A percentile compares a stretch with the other conserved stretches of the same genome.
Evolutionary conservation across 257 asterid species (phyloP).

Genomic region (Cynanchum wilfordii): DNA sequence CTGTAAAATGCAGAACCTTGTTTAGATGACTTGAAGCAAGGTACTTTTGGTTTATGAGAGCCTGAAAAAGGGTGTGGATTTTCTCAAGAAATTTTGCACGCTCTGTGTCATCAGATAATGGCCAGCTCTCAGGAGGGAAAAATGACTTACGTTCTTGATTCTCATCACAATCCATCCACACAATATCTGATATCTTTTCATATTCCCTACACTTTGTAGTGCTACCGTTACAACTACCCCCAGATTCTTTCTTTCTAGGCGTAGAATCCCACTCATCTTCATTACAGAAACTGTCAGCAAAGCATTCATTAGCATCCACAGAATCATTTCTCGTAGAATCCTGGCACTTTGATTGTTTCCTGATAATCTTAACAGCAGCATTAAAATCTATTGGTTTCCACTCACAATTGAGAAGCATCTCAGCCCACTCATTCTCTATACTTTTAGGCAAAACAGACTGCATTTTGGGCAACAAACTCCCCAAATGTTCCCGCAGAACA

Average conservation of each 20-base stretch:
- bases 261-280: slow-evolving; percentile 63
- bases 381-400: slow-evolving; percentile 83
- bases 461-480: slow-evolving; percentile 62
- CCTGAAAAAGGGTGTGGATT: slow-evolving; percentile 55
- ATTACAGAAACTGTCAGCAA: slow-evolving; percentile 53
- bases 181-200: slow-evolving; percentile 48
- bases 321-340: slow-evolving; percentile 31
- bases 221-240: slow-evolving; percentile 35
- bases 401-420: slow-evolving; percentile 71
- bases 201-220: slow-evolving; percentile 42
- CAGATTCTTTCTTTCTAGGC: slow-evolving; percentile 40
- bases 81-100: slow-evolving; percentile 77
- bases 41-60: slow-evolving; percentile 63
- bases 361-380: slow-evolving; percentile 48
- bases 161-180: slow-evolving; percentile 87
- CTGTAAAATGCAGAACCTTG: slow-evolving; percentile 79
- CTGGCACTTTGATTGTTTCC: slow-evolving; percentile 43
- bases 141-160: slow-evolving; percentile 47
- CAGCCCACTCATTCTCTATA: slow-evolving; percentile 80
- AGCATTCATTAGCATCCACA: slow-evolving; percentile 61
- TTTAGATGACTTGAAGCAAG: slow-evolving; percentile 81
- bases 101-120: slow-evolving; percentile 76
- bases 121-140: slow-evolving; percentile 59
- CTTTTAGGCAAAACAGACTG: slow-evolving; percentile 65
- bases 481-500: slow-evolving; percentile 56